phyloP scores from a whole-genome alignment of 2,329 filamentous ascomycete species.

The Furcasterigmium sp. region DNA sequence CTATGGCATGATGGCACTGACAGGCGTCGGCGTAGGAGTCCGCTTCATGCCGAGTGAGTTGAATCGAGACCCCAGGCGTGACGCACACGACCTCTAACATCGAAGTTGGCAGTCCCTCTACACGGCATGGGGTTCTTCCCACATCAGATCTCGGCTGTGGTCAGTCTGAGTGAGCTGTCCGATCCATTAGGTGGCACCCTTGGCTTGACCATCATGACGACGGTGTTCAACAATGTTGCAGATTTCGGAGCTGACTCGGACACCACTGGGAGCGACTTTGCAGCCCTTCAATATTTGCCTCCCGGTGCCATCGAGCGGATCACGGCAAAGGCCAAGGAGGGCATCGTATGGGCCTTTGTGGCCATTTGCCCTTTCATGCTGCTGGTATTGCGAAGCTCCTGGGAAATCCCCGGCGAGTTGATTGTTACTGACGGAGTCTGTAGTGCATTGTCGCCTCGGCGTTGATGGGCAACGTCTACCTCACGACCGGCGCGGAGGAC shows the following conservation, averaged over 20 bases:
- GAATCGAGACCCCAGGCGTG: not conserved
- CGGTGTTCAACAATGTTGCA: conserved; percentile 59
- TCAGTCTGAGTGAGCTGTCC: conserved; percentile 55
- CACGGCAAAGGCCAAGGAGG: conserved; percentile 40
- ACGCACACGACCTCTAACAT: too few species aligned
- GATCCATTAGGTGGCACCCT: conserved; percentile 60
- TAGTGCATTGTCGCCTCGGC: conserved; percentile 20
- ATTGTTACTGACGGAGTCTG: not conserved
- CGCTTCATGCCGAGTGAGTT: conserved; percentile 52
- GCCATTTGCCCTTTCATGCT: conserved; percentile 55
- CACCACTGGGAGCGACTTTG: conserved; percentile 25
- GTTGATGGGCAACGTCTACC: conserved; percentile 26
- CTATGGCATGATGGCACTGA: conserved; percentile 62
- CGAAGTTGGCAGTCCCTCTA: conserved; percentile 39
- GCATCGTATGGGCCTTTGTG: conserved; percentile 62
- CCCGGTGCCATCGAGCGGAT: conserved; percentile 27
- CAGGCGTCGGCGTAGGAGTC: conserved; percentile 57
- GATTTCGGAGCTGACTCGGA: conserved; percentile 12
- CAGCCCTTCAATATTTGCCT: conserved; percentile 27
- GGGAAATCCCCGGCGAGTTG: not conserved
- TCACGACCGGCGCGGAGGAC: conserved; percentile 17
- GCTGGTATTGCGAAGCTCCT: conserved; percentile 20
- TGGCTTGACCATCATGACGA: conserved; percentile 61
- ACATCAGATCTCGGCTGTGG: conserved; percentile 49
- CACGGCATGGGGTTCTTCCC: conserved; percentile 61